Evolutionary conservation across 148 eudicot species (phyloP), one percentile per base, ranked within the genome.

Genomic region (Bassia scoparia): DNA sequence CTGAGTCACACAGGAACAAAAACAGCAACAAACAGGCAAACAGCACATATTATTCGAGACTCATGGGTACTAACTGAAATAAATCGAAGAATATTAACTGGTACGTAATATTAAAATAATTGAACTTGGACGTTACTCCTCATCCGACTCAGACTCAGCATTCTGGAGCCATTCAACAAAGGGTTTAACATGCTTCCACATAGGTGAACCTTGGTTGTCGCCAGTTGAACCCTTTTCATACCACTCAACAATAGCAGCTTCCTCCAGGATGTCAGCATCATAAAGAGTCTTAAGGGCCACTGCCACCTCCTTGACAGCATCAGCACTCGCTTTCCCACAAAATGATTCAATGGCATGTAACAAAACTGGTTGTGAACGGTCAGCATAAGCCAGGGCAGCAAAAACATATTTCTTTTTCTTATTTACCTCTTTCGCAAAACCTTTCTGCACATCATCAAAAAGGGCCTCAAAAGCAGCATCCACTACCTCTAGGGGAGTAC

Each of bases 161-260:
- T 87, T 89, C 87, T 89, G 97, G 55, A 92, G 92, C 97, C 97
- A 92, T 77, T 89, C 97, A 0, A 92, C 89, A 44, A 92, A 86
- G 21, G 97, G 95, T 66, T 80, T 86, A 17, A 83, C 89, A 72
- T 86, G 75, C 87, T 88, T 92, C 97, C 97, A 91, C 34, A 91
- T 31, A 1, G 80, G 35, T 0, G 87, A 76, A 68, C 71, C 60
- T 67, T 87, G 80, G 74, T 89, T 82, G 26, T 50, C 59, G 50
- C 95, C 92, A 0, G 35, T 58, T 38, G 77, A 53, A 14, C 97
- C 96, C 80, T 85, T 80, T 68, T 84, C 64, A 30, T 80, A 90
- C 96, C 96, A 90, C 75, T 81, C 81, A 8, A 84, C 77, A 29
- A 90, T 79, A 17, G 61, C 80, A 35, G 86, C 94, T 75, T 91